These are phyloP conservation scores for Erigeron canadensis DNA, from an alignment of 129 eudicot species.

Conservation along the genomic window DNA sequence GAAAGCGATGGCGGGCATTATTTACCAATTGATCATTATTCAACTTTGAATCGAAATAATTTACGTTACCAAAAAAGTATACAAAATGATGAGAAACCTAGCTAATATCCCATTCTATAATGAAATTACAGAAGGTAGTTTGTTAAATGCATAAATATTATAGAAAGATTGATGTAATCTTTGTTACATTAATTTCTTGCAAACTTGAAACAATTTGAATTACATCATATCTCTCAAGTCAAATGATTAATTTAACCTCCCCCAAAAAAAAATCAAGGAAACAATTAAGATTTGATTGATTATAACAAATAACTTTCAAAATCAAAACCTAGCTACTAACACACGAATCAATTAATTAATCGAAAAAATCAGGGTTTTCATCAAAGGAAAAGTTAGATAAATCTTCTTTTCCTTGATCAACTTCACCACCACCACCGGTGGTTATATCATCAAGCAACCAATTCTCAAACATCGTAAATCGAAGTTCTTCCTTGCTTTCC, in stretches of 20 bases:
- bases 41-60: too few relatives aligned
- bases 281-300: constrained; percentile 22
- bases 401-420: constrained; percentile 45
- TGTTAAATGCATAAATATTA: constrained; percentile 10
- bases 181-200: constrained; percentile 7
- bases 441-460: constrained; percentile 67
- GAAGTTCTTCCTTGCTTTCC: constrained; percentile 49
- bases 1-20: background rate
- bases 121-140: background rate
- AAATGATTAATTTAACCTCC: constrained; percentile 25
- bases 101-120: background rate
- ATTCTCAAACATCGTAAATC: constrained; percentile 64
- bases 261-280: constrained; percentile 20
- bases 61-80: background rate
- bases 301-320: constrained; percentile 26
- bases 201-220: constrained; percentile 21
- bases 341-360: constrained; percentile 17
- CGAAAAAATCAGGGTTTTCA: constrained; percentile 44
- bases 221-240: constrained; percentile 28
- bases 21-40: too few relatives aligned
- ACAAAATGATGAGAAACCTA: background rate
- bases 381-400: constrained; percentile 50
- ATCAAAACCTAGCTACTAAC: constrained; percentile 30
- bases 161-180: constrained; percentile 20
- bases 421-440: constrained; percentile 24